Evolutionary conservation across 768 basidiomycete species (phyloP), one percentile per base, ranked within the genome.

Genomic region (Lactarius sanguifluus): DNA sequence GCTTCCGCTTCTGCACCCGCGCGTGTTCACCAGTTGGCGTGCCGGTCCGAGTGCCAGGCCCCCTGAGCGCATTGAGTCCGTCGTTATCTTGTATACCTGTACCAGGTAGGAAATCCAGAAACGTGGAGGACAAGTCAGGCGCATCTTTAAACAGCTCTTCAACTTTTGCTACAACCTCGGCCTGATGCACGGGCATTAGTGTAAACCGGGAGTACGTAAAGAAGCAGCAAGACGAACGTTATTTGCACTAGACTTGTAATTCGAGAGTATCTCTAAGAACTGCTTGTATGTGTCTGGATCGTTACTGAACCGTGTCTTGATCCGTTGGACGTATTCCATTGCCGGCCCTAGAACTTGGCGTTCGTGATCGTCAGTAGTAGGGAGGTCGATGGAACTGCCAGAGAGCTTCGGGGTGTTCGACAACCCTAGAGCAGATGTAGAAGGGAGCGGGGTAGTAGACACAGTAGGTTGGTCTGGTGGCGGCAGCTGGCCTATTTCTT

Each of bases 311-410:
- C 94, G 87, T 65, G 90, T 89, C 76, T 97, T 98, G 77, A 98
- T 97, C 78, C 94, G 94, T 78, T 96, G 94, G 38, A 99, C 94
- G 71, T 96, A 98, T 72, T 93, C 87, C 64, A 98, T 89, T 0
- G 97, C 97, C 86, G 78, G 88, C 70, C 88, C 85, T 50, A 90
- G 85, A 28, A 72, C 71, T 36, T 69, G 70, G 25, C 64, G 59
- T 23, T 69, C 67, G 25, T 65, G 57, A 57, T 70, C 67, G 23
- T 69, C 69, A 18, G 36, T 16, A 2, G 45, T 45, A 12, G 58
- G 52, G 32, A 60, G 40, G 40, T 69, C 68, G 23, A 60, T 61
- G 12, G 64, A 64, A 28, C 64, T 20, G 1, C 61, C 34, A 5
- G 54, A 32, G 18, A 59, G 25, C 25, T 64, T 64, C 3, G 57